Evolutionary conservation across 1,139 yeast genomes (phyloP).

Genomic region (Yarrowia galli): DNA sequence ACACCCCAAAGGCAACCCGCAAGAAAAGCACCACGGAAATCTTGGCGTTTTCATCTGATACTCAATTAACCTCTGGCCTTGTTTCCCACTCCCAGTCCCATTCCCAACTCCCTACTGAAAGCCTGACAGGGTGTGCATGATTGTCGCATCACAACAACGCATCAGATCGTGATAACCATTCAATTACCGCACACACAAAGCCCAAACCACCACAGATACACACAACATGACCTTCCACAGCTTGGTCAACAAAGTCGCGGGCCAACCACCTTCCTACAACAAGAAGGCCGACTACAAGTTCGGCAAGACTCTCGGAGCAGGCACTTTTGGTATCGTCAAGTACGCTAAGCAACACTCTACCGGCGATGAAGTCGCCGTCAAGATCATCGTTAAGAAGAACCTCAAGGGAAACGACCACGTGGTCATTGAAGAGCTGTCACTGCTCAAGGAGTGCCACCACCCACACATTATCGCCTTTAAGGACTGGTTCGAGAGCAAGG

Average conservation of each 20-base stretch:
- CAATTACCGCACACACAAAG: neutral
- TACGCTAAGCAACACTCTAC: conserved; percentile 67
- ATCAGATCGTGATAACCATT: conserved; percentile 1
- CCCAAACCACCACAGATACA: neutral
- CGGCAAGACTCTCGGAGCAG: conserved; percentile 87
- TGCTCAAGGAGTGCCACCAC: conserved; percentile 70
- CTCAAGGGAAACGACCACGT: conserved; percentile 75
- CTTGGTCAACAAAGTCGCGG: conserved; percentile 59
- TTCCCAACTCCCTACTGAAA: conserved; percentile 13
- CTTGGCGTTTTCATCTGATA: conserved; percentile 16
- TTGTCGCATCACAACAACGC: conserved; percentile 16
- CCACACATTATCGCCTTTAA: conserved; percentile 83
- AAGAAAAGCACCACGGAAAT: neutral
- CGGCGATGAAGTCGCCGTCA: conserved; percentile 81
- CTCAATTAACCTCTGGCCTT: neutral
- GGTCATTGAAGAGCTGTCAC: conserved; percentile 75
- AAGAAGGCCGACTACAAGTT: conserved; percentile 71
- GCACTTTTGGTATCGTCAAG: conserved; percentile 88
- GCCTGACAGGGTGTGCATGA: conserved; percentile 12
- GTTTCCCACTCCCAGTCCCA: too few relatives aligned
- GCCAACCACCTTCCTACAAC: conserved; percentile 75
- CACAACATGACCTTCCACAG: conserved; percentile 42
- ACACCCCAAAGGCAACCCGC: neutral
- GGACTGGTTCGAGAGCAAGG: conserved; percentile 89
- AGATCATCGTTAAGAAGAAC: conserved; percentile 82